Percentiles rank a stretch among this genome's conserved stretches.
Conservation (phyloP, 1,284 basidiomycete species). For the Apiotrichum sp. region DNA sequence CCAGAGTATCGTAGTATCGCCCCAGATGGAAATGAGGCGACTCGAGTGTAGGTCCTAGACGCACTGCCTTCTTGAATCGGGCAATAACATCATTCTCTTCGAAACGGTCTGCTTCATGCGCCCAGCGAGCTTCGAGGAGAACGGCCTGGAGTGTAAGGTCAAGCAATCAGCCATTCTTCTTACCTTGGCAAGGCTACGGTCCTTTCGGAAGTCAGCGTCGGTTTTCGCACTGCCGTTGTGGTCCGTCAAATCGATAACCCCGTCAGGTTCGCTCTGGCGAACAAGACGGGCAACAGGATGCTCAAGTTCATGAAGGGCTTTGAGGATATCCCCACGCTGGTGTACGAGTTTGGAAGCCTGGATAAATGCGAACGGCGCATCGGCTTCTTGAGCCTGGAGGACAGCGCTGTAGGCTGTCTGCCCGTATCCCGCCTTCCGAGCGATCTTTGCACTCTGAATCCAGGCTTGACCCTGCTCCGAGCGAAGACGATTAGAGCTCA, state of each 20-base stretch:
- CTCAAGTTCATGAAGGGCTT: constrained; percentile 75
- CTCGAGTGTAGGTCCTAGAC: constrained; percentile 63
- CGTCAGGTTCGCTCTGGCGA: background rate
- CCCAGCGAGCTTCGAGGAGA: constrained; percentile 85
- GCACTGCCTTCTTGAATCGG: constrained; percentile 57
- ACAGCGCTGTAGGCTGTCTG: constrained; percentile 97
- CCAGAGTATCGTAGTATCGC: constrained; percentile 66
- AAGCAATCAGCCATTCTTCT: constrained; percentile 6
- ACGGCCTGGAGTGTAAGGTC: constrained; percentile 57
- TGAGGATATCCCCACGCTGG: constrained; percentile 71
- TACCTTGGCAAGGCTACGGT: constrained; percentile 61
- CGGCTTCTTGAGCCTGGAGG: constrained; percentile 76
- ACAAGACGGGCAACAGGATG: constrained; percentile 9
- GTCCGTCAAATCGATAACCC: constrained; percentile 52
- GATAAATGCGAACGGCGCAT: constrained; percentile 75
- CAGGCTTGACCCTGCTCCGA: constrained; percentile 74
- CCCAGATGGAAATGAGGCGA: constrained; percentile 80
- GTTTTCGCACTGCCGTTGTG: constrained; percentile 50
- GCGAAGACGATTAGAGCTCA: constrained; percentile 33
- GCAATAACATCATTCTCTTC: constrained; percentile 61
- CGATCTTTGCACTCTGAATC: constrained; percentile 90
- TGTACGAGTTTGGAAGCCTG: constrained; percentile 86
- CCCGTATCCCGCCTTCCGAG: constrained; percentile 87
- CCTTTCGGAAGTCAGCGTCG: constrained; percentile 43
- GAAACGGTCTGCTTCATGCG: constrained; percentile 79